Base-by-base conservation (phyloP, 1,139 yeast species). In the Zygosaccharomyces pseudobailii region DNA sequence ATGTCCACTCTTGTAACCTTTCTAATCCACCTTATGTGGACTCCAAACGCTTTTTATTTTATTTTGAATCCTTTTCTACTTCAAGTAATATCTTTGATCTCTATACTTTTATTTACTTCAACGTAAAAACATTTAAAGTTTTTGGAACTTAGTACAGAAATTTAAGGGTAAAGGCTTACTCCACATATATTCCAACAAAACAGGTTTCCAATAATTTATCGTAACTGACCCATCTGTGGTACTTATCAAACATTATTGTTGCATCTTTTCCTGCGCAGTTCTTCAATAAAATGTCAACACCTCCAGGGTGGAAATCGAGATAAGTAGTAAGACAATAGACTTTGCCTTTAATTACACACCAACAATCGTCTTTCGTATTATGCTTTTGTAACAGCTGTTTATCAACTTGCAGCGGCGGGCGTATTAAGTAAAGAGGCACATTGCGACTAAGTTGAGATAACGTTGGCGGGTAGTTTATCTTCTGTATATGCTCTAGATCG, bases 241-340 rank as follows among this genome's bases (percentile, higher is more conserved):
- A 86, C 65, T 82, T 81, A 66, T 82, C 81, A 60, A 92, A 92
- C 53, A 87, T 60, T n/a, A 68, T 58, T 0, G 96, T 88, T 1
- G 94, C 95, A 62, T 90, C 97, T 50, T 74, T 73, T 0, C 97
- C 97, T 0, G 95, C 95, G 58, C 87, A 79, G 24, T 53, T 40
- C 48, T 80, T 78, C 79, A 87, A 72, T 39, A 92, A 70, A 59
- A 89, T 89, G 5, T 78, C 80, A 2, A 74, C 82, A 1, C 98
- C 98, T 22, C 98, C 98, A 0, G 98, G 98, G 58, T 92, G 98
- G 65, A 83, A 92, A 48, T 79, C 73, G 31, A 92, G 66, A 65
- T 92, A 92, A 7, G 86, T 82, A 0, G 96, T 82, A 27, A 92
- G 73, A 60, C 90, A 87, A 69, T 86, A 92, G 2, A 92, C 95